Base-by-base conservation (phyloP, 164 flowering plant species). In the Taxillus chinensis region DNA sequence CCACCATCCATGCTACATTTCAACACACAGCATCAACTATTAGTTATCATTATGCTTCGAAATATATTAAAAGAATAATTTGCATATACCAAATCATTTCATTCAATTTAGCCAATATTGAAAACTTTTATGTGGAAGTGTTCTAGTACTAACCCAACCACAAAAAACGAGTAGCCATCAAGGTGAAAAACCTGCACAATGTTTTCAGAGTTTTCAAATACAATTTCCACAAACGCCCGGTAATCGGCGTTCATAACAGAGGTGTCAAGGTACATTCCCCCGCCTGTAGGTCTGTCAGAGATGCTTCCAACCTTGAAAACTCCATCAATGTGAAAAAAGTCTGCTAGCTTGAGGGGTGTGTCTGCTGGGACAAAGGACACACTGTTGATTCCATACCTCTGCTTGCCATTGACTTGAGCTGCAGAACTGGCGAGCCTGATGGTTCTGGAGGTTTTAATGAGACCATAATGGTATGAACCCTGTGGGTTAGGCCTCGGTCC, bases 401-500 rank as follows among this genome's bases (percentile, higher is more conserved):
- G 91, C 69, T 79, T 86, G 42, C 84, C 74, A 49, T 73, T 63
- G 3, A 89, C 70, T 9, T 7, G 69, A 11, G 71, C 86, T 2
- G 92, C 84, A 5, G 84, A 72, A 63, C 66, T 87, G 7, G 59
- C 74, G 3, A 90, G 78, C 62, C 49, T 71, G 53, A 92, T 81
- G 8, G 92, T 90, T 58, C 92, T 73, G 3, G 76, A 64, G 38
- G 74, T 59, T 60, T 75, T 80, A 60, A 90, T 78, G 2, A 57
- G 67, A 2, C 96, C 96, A 65, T 90, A 87, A 72, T 85, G 93
- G 82, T 86, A 90, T 3, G 98, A 87, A 8, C 98, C 98, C 67
- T 92, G 98, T 17, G 98, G 96, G 68, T 90, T 92, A 0, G 96
- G 96, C 41, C 96, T 79, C 14, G 98, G 90, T 62, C 93, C 96